Evolutionary conservation across 2,329 filamentous ascomycete genomes (phyloP).

Genomic region (Aspergillus candidus): DNA sequence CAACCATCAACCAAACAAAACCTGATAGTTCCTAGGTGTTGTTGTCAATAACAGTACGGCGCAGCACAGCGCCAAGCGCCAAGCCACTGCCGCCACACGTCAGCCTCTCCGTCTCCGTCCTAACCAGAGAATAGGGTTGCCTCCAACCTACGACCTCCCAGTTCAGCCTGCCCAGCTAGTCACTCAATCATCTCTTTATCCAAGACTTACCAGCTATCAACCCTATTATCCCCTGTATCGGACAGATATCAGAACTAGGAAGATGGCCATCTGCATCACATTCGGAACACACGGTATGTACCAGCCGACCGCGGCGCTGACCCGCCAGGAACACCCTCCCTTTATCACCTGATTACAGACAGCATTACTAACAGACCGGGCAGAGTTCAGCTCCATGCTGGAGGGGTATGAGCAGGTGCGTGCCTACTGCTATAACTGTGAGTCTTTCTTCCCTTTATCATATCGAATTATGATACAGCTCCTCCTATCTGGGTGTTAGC

Average conservation of each 20-base stretch:
- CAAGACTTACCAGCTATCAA: neutral
- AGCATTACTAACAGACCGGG: neutral
- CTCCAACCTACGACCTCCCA: conserved; percentile 16
- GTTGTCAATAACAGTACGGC: too few relatives aligned
- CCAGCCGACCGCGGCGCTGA: neutral
- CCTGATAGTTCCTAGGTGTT: too few relatives aligned
- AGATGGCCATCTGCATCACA: conserved; percentile 40
- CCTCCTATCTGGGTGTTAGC: neutral
- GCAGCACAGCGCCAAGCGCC: conserved; percentile 18
- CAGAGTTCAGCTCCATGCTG: conserved; percentile 41
- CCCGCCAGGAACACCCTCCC: neutral
- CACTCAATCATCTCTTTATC: conserved; percentile 1
- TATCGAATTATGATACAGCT: neutral
- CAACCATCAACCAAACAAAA: too few relatives aligned
- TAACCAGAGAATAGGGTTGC: conserved; percentile 18
- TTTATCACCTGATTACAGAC: too few relatives aligned
- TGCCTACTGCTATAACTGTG: conserved; percentile 43
- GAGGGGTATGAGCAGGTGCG: conserved; percentile 43
- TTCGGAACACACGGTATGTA: conserved; percentile 38
- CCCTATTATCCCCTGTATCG: neutral
- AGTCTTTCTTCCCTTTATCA: conserved; percentile 11
- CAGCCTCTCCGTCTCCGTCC: conserved; percentile 10
- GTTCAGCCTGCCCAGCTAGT: neutral
- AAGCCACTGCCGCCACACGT: conserved; percentile 32
- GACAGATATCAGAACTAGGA: conserved; percentile 1